Evolutionary conservation across 1,139 yeast genomes (phyloP), one percentile per base, ranked within the genome.

Genomic region (Candida mesenterica): DNA sequence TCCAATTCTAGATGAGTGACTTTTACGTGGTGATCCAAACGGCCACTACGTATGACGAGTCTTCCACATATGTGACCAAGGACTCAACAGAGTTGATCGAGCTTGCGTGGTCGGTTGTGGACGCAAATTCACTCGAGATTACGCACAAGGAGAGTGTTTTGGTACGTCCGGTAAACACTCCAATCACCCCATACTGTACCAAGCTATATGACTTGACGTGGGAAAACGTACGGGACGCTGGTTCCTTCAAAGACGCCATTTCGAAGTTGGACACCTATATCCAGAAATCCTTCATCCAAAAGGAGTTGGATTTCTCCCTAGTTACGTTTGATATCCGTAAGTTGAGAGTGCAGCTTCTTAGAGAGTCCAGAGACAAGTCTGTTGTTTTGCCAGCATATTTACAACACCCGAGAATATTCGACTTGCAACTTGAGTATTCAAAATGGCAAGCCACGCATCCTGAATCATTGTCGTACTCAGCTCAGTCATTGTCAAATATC

Each of bases 351-450:
- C 87, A 84, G 49, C 59, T 90, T 18, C 82, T 86, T 4, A 71
- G 95, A 33, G 95, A 87, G 55, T 88, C 95, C 7, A 69, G 87
- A 28, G 95, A 87, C 55, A 80, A 84, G 54, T 73, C 77, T 10
- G 78, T 85, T 37, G 75, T 68, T 3, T 68, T 90, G 41, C 96
- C 97, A 0, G 67, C 75, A 3, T 87, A 82, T 53, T 63, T 90
- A 42, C 87, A 82, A 53, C 82, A 81, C 46, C 88, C 96, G 2
- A 69, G 80, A 30, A 72, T 84, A 18, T 88, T 86, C 61, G 96
- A 88, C 57, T 62, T 90, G 41, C 75, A 77, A 49, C 75, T 72
- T 40, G 97, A 89, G 57, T 87, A 75, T 54, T 56, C 72, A 28
- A 81, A 79, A 50, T 85, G 89, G 88, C 84, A 81, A 55, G 63